These are phyloP conservation scores for Heritiera fomes DNA, from an alignment of 345 rosid genomes.

Conservation along the genomic window DNA sequence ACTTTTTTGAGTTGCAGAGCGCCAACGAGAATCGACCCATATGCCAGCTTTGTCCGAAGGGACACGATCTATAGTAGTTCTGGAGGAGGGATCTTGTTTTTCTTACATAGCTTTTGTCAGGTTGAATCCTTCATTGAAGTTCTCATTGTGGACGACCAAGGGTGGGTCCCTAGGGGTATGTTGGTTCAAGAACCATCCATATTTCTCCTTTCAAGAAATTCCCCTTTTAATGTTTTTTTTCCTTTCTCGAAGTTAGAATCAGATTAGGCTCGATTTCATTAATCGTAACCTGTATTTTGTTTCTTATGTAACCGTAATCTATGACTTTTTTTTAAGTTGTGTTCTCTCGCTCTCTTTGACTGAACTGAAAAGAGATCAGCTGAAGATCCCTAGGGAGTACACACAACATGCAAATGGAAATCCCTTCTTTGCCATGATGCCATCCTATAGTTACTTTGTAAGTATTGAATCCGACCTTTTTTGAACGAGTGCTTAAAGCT, in stretches of 20 bases:
- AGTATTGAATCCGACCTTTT: neutral
- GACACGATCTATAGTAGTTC: constrained; percentile 38
- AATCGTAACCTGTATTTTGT: too few species aligned
- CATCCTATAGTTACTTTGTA: neutral
- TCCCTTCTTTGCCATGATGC: neutral
- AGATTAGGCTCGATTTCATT: too few species aligned
- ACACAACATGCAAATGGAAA: constrained; percentile 9
- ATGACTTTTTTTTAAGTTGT: too few species aligned
- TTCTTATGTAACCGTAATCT: too few species aligned
- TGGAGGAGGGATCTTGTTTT: constrained; percentile 40
- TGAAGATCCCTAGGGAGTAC: neutral
- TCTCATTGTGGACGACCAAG: constrained; percentile 19
- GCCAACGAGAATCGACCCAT: constrained; percentile 45
- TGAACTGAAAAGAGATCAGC: neutral
- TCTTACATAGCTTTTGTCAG: constrained; percentile 42
- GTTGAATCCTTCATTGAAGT: constrained; percentile 37
- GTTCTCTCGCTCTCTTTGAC: too few species aligned
- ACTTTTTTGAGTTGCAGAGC: constrained; percentile 22
- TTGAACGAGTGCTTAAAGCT: neutral
- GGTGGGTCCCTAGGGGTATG: constrained; percentile 23
- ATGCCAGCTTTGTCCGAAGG: constrained; percentile 41
- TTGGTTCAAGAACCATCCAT: constrained; percentile 36
- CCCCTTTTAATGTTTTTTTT: neutral
- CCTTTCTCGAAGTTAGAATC: neutral
- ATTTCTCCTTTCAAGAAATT: constrained; percentile 38